Conservation (phyloP, 164 flowering plant species). For the Brasenia schreberi region DNA sequence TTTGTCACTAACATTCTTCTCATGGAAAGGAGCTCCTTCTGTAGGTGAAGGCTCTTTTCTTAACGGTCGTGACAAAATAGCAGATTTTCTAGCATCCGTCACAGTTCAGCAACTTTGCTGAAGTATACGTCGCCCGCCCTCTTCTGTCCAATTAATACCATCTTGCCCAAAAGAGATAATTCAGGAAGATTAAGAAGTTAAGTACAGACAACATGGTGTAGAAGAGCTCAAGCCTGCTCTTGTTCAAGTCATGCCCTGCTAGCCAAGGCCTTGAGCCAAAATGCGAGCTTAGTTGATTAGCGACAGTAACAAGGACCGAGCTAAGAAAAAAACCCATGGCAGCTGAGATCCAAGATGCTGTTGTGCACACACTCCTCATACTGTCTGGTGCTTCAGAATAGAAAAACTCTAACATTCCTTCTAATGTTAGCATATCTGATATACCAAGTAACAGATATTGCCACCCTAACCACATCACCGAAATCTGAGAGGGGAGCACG, state of each 20-base stretch:
- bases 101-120: no score
- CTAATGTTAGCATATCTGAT: constrained; percentile 48
- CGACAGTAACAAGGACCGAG: constrained; percentile 32
- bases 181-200: constrained; percentile 31
- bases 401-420: constrained; percentile 45
- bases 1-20: no score
- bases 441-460: constrained; percentile 51
- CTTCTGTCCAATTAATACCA: constrained; percentile 21
- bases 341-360: constrained; percentile 40
- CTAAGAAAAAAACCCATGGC: constrained; percentile 5
- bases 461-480: constrained; percentile 30
- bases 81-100: no score
- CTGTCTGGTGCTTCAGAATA: constrained; percentile 39
- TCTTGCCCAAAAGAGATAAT: constrained; percentile 30
- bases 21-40: no score
- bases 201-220: constrained; percentile 36
- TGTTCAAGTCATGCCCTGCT: constrained; percentile 40
- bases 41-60: no score
- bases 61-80: no score
- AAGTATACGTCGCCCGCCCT: no score
- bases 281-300: constrained; percentile 23
- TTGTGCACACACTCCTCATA: constrained; percentile 31
- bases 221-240: constrained; percentile 41
- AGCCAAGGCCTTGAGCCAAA: constrained; percentile 31
- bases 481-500: constrained; percentile 30